Conservation (phyloP, 2,329 filamentous ascomycete genomes). For the Fusarium sterilihyphosum region DNA sequence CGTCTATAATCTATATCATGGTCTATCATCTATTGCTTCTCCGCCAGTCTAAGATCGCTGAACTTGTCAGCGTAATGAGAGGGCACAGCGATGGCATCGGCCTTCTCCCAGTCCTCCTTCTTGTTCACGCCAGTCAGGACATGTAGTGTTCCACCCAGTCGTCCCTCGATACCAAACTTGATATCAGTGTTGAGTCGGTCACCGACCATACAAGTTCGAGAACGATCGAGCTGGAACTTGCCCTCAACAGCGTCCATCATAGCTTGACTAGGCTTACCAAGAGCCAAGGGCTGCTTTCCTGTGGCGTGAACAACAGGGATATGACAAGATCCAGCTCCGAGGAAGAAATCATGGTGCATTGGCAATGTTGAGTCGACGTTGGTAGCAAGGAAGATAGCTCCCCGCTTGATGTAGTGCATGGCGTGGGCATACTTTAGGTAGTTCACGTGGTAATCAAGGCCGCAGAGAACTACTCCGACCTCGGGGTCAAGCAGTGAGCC, state of each 20-base stretch:
- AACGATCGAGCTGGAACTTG: constrained; percentile 88
- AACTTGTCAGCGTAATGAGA: constrained; percentile 86
- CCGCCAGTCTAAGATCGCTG: constrained; percentile 70
- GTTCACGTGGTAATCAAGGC: constrained; percentile 93
- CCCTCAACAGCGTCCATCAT: constrained; percentile 99
- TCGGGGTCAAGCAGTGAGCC: constrained; percentile 82
- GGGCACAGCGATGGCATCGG: constrained; percentile 75
- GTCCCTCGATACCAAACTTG: constrained; percentile 90
- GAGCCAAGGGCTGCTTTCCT: constrained; percentile 73
- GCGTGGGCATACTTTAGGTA: constrained; percentile 90
- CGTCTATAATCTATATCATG: constrained; percentile 33
- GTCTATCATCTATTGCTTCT: constrained; percentile 32
- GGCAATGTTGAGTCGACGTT: constrained; percentile 94
- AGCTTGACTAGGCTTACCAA: constrained; percentile 96
- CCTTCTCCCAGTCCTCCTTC: constrained; percentile 82
- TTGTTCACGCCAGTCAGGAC: constrained; percentile 91
- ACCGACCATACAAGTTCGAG: constrained; percentile 92
- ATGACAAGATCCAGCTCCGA: constrained; percentile 86
- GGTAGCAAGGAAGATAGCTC: constrained; percentile 89
- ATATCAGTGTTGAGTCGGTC: constrained; percentile 96
- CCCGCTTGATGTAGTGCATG: constrained; percentile 84
- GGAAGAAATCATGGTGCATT: constrained; percentile 83
- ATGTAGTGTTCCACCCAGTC: constrained; percentile 88
- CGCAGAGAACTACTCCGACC: constrained; percentile 88
- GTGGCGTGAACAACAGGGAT: constrained; percentile 81